Base-by-base conservation (phyloP, 1,284 basidiomycete species). In the Microbotryomycetes sp. region DNA sequence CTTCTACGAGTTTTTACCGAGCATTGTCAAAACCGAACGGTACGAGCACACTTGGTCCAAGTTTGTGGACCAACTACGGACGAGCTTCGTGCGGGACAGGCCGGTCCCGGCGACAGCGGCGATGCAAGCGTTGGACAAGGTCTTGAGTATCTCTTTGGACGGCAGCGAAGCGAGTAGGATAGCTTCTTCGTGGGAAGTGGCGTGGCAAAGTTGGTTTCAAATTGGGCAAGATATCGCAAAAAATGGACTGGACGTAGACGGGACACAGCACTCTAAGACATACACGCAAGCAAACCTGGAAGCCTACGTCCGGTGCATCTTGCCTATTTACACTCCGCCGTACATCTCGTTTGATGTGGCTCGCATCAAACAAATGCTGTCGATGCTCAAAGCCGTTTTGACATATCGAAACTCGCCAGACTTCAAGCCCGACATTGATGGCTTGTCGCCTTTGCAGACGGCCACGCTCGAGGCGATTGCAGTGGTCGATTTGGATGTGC, bases 381-480 rank as follows among this genome's bases (percentile, higher is more conserved):
- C 77, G 15, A 86, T 92, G 52, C 76, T 94, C 57, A 91, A 91
- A 78, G 83, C 83, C 4, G 81, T 89, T 52, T 78, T 94, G 62
- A 88, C 87, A 0, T 97, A 96, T 73, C 78, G 84, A 1, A 80
- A 80, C 60, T 93, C 89, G 1, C 85, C 86, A 4, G 91, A 94
- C 72, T 92, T 89, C 73, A 80, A 89, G 52, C 85, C 88, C 4
- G 93, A 98, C 72, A 80, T 91, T 52, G 91, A 97, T 71, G 77
- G 79, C 45, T 78, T 96, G 59, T 85, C 88, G 23, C 90, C 90
- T 23, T 81, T 96, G 18, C 74, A 91, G 82, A 78, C 82, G 3
- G 82, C 83, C 13, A 83, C 91, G 2, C 78, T 91, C 71, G 82
- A 85, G 26, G 81, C 83, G 0, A 78, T 96, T 5, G 79, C 81